Evolutionary conservation across 2,329 filamentous ascomycete genomes (phyloP).

Genomic region (Stagonosporopsis vannaccii): DNA sequence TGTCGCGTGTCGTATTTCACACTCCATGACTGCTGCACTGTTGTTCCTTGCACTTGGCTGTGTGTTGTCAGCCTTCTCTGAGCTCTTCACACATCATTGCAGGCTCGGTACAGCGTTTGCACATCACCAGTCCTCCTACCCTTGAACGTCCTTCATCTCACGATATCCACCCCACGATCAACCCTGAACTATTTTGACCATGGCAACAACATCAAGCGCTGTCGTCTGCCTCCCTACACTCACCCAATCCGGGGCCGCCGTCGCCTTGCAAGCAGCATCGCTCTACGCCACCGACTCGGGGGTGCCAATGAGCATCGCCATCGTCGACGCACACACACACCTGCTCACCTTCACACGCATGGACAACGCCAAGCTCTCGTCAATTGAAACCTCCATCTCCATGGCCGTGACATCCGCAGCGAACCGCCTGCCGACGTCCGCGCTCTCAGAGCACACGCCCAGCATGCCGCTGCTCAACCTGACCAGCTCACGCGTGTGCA

Average conservation of each 20-base stretch:
- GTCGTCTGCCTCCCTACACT: conserved; percentile 35
- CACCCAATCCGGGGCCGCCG: conserved; percentile 39
- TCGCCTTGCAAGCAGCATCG: conserved; percentile 40
- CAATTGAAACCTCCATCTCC: conserved; percentile 66
- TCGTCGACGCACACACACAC: conserved; percentile 53
- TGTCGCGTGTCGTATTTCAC: conserved; percentile 3
- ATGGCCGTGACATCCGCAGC: conserved; percentile 64
- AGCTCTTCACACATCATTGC: conserved; percentile 2
- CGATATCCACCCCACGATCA: too few relatives aligned
- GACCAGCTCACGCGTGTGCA: conserved; percentile 59
- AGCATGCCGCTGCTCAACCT: conserved; percentile 59
- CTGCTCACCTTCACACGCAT: conserved; percentile 58
- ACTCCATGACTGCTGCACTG: conserved; percentile 1
- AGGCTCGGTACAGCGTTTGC: neutral
- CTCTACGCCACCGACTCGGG: conserved; percentile 35
- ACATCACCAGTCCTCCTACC: neutral
- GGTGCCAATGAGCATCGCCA: conserved; percentile 56
- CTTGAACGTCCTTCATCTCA: too few relatives aligned
- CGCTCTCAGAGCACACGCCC: conserved; percentile 57
- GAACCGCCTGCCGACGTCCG: conserved; percentile 59
- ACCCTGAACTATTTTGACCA: neutral
- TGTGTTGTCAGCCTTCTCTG: conserved; percentile 1
- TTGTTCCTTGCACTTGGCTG: conserved; percentile 7
- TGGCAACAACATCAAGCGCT: conserved; percentile 24
- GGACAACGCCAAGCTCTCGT: conserved; percentile 59